These are phyloP conservation scores for Rhytidhysteron rufulum DNA, from an alignment of 2,329 filamentous ascomycete genomes.

Conservation along the genomic window DNA sequence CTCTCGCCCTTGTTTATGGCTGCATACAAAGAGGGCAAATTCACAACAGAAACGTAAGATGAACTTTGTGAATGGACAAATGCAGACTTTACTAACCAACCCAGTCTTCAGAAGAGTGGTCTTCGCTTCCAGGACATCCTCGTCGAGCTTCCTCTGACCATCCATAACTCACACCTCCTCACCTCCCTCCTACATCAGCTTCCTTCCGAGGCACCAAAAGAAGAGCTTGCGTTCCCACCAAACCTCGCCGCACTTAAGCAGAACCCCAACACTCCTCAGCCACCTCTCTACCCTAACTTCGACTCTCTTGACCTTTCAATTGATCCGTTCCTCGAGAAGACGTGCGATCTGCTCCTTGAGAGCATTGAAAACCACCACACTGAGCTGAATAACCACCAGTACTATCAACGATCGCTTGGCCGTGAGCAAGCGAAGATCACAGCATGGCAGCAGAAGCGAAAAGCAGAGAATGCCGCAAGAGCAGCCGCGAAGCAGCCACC, in stretches of 20 bases:
- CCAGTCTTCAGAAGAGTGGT: constrained; percentile 88
- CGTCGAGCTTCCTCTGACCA: constrained; percentile 78
- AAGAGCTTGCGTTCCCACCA: constrained; percentile 69
- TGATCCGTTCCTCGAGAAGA: constrained; percentile 97
- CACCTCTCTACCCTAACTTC: constrained; percentile 79
- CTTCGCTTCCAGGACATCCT: constrained; percentile 92
- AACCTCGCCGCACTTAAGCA: constrained; percentile 75
- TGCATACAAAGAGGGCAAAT: constrained; percentile 95
- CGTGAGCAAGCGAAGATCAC: constrained; percentile 96
- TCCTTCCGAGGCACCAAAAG: constrained; percentile 61
- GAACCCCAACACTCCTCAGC: constrained; percentile 54
- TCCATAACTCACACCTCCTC: constrained; percentile 97
- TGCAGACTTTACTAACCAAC: constrained; percentile 15
- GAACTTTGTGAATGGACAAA: neutral
- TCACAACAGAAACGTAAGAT: constrained; percentile 86
- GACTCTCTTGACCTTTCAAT: constrained; percentile 89
- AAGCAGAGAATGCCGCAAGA: constrained; percentile 87
- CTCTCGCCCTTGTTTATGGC: constrained; percentile 83
- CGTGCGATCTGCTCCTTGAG: constrained; percentile 91
- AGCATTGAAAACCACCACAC: constrained; percentile 98
- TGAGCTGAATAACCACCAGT: constrained; percentile 98
- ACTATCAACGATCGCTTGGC: constrained; percentile 88
- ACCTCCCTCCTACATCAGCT: constrained; percentile 94
- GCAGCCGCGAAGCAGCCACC: constrained; percentile 80
- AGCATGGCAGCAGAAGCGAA: constrained; percentile 94